Conservation (phyloP, 345 rosid species). For the Populus deltoides region DNA sequence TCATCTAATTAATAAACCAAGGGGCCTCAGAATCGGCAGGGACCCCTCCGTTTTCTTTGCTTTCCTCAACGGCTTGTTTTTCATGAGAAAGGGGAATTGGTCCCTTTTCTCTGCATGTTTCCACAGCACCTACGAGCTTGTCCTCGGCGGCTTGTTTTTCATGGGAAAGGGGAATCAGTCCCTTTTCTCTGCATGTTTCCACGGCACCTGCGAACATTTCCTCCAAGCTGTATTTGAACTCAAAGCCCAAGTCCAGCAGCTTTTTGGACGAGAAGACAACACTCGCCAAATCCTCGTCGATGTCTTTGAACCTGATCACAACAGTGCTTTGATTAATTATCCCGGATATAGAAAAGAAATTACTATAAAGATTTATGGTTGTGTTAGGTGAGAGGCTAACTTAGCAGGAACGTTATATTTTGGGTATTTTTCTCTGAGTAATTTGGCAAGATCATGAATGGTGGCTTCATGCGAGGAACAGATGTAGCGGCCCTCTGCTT, state of each 20-base stretch:
- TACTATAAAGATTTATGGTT: no score
- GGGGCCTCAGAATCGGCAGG: background rate
- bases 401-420: conserved; percentile 55
- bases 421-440: conserved; percentile 58
- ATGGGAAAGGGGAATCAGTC: conserved; percentile 44
- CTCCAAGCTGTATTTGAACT: conserved; percentile 69
- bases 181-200: conserved; percentile 13
- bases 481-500: conserved; percentile 77
- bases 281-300: conserved; percentile 48
- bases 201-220: conserved; percentile 63
- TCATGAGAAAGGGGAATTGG: conserved; percentile 42
- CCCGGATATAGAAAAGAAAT: background rate
- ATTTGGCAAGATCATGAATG: conserved; percentile 49
- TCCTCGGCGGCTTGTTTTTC: background rate
- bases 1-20: background rate
- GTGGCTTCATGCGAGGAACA: conserved; percentile 65
- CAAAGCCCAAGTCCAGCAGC: conserved; percentile 64
- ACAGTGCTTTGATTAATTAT: background rate
- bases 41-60: background rate
- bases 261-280: conserved; percentile 58
- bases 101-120: conserved; percentile 14
- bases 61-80: background rate
- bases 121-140: conserved; percentile 43
- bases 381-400: conserved; percentile 34
- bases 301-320: conserved; percentile 50